phyloP scores from a whole-genome alignment of 2,329 filamentous ascomycete genomes.

The Alternaria triticina region DNA sequence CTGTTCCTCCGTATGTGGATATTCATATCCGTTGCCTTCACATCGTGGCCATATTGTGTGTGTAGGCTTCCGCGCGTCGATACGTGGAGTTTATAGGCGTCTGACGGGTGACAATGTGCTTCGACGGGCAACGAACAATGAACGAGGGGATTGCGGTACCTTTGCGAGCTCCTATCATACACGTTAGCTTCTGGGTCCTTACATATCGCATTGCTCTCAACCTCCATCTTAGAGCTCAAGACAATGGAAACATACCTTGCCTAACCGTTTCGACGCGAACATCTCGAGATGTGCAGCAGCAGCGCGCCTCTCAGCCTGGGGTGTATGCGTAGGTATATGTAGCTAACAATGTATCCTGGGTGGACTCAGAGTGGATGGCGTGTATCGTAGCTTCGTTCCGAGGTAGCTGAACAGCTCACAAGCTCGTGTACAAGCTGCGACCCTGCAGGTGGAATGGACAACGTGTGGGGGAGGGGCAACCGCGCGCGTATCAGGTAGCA shows the following conservation, averaged over 20 bases:
- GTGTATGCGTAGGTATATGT: background rate
- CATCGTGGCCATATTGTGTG: background rate
- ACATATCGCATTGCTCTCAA: background rate
- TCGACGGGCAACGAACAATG: background rate
- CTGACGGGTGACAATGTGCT: background rate
- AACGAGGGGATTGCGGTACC: conserved; percentile 15
- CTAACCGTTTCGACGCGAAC: conserved; percentile 59
- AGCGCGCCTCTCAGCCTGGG: background rate
- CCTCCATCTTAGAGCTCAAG: background rate
- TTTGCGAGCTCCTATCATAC: conserved; percentile 24
- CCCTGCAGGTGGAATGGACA: background rate
- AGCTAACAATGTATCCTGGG: background rate
- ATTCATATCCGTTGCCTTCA: background rate
- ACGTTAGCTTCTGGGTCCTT: conserved; percentile 1
- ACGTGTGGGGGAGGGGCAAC: conserved; percentile 9
- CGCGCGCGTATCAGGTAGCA: conserved; percentile 4
- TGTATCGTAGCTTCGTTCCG: background rate
- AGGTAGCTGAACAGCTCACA: background rate
- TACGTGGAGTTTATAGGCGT: background rate
- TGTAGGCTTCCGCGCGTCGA: background rate
- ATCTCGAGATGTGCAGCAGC: conserved; percentile 37
- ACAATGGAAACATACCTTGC: conserved; percentile 49
- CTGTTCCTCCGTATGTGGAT: background rate
- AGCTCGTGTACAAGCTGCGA: background rate
- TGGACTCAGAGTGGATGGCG: background rate